Evolutionary conservation across 2,329 filamentous ascomycete genomes (phyloP).

Genomic region (Aplosporella prunicola): DNA sequence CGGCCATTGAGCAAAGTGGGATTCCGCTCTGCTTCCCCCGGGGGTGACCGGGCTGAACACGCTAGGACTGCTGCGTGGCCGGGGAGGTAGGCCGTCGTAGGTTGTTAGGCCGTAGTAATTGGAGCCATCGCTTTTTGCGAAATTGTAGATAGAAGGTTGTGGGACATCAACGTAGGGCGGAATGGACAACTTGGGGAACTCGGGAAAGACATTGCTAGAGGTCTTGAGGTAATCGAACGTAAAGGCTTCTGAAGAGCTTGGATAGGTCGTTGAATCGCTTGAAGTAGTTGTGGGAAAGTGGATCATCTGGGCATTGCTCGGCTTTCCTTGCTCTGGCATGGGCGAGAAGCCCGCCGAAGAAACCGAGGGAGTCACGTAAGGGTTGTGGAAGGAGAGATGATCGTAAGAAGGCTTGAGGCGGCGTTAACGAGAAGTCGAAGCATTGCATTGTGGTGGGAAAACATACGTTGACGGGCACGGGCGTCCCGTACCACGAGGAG

Average conservation of each 20-base stretch:
- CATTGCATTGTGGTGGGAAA: neutral
- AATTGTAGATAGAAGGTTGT: constrained; percentile 17
- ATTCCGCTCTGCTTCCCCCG: constrained; percentile 15
- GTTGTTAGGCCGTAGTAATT: constrained; percentile 12
- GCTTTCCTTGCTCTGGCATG: constrained; percentile 18
- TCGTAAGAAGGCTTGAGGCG: constrained; percentile 17
- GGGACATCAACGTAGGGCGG: constrained; percentile 15
- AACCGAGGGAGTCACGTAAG: constrained; percentile 23
- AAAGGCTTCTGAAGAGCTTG: constrained; percentile 21
- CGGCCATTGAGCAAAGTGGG: constrained; percentile 29
- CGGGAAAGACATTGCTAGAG: neutral
- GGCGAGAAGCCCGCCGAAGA: constrained; percentile 19
- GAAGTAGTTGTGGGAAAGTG: constrained; percentile 16
- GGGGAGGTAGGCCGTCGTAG: constrained; percentile 18
- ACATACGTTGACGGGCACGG: constrained; percentile 9
- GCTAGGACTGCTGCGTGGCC: constrained; percentile 36
- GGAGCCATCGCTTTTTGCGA: constrained; percentile 12
- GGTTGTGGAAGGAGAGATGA: constrained; percentile 20
- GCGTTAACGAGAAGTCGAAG: neutral
- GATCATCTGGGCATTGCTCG: constrained; percentile 17
- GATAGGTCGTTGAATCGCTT: constrained; percentile 21
- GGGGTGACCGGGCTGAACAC: constrained; percentile 29
- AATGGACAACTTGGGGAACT: constrained; percentile 9
- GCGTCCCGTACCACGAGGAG: constrained; percentile 3
- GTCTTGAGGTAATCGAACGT: constrained; percentile 11